Conservation (phyloP, 345 rosid genomes). For the Turritis glabra region DNA sequence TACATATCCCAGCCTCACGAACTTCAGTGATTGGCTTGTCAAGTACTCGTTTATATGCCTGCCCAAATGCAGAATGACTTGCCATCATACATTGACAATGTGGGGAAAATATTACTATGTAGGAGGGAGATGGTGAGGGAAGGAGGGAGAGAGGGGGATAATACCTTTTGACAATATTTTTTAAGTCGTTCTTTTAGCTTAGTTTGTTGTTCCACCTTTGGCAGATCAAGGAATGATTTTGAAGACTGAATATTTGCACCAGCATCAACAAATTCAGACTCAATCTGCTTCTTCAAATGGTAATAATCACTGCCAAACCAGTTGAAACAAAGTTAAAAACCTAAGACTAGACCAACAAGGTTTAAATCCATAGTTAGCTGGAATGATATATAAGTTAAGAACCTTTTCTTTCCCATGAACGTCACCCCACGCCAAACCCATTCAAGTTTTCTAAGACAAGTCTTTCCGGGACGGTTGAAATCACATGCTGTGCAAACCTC, state of each 20-base stretch:
- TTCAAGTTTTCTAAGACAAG: conserved; percentile 92
- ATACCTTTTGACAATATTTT: conserved; percentile 88
- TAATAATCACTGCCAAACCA: conserved; percentile 75
- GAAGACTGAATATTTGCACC: conserved; percentile 56
- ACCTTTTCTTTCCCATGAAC: conserved; percentile 90
- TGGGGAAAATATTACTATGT: conserved; percentile 15
- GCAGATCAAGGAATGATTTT: conserved; percentile 83
- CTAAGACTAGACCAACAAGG: conserved; percentile 27
- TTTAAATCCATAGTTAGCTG: conserved; percentile 19
- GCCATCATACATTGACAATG: conserved; percentile 23
- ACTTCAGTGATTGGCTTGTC: conserved; percentile 92
- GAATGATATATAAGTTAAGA: conserved; percentile 10
- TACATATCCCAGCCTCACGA: conserved; percentile 98
- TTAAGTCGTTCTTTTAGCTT: conserved; percentile 83
- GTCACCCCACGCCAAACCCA: conserved; percentile 99
- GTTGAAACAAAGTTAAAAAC: conserved; percentile 19
- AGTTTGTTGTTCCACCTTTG: conserved; percentile 79
- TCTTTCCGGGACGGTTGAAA: conserved; percentile 92
- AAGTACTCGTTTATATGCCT: conserved; percentile 85
- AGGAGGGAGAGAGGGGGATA: not conserved
- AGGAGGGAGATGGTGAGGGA: not conserved
- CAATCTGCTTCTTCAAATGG: conserved; percentile 92
- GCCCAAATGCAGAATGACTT: conserved; percentile 26
- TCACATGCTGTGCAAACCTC: conserved; percentile 97
- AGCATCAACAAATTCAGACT: conserved; percentile 82